Conservation (phyloP, 352 stramenopile genomes). For the Blastocystis sp. region DNA sequence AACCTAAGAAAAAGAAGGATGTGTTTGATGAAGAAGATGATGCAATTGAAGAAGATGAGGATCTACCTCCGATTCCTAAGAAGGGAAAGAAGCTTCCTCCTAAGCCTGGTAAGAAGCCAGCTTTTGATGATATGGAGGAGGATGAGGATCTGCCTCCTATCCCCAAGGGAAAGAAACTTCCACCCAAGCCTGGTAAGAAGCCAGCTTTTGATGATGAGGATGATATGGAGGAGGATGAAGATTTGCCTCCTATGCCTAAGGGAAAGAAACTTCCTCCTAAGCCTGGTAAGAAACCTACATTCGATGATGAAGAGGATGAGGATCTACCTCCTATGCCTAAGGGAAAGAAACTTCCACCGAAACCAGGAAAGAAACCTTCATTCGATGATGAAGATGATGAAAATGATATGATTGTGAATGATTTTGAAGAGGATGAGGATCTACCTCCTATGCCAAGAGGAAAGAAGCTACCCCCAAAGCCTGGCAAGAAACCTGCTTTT, state of each 20-base stretch:
- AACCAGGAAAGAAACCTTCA: not conserved
- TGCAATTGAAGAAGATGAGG: conserved; percentile 11
- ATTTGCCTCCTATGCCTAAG: not conserved
- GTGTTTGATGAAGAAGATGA: conserved; percentile 11
- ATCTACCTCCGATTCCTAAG: conserved; percentile 25
- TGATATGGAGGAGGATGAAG: conserved; percentile 32
- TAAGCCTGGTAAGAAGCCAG: conserved; percentile 29
- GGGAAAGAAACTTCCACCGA: conserved; percentile 48
- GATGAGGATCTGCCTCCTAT: conserved; percentile 16
- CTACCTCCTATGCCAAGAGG: not conserved
- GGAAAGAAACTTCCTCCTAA: conserved; percentile 24
- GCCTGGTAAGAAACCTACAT: not conserved
- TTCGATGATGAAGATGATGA: not conserved
- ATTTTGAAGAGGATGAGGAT: conserved; percentile 37
- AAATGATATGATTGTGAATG: not conserved
- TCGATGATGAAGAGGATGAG: conserved; percentile 9
- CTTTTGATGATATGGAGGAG: not conserved
- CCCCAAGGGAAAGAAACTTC: conserved; percentile 49
- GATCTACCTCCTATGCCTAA: conserved; percentile 1
- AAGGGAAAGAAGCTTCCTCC: conserved; percentile 63
- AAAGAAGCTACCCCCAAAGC: conserved; percentile 35
- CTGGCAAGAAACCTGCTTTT: conserved; percentile 1
- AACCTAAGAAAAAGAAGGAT: not conserved
- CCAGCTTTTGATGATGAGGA: not conserved
- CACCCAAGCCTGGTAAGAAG: conserved; percentile 33